These are phyloP conservation scores for Cryptococcus wingfieldii DNA, from an alignment of 1,284 basidiomycete species.

Conservation along the genomic window DNA sequence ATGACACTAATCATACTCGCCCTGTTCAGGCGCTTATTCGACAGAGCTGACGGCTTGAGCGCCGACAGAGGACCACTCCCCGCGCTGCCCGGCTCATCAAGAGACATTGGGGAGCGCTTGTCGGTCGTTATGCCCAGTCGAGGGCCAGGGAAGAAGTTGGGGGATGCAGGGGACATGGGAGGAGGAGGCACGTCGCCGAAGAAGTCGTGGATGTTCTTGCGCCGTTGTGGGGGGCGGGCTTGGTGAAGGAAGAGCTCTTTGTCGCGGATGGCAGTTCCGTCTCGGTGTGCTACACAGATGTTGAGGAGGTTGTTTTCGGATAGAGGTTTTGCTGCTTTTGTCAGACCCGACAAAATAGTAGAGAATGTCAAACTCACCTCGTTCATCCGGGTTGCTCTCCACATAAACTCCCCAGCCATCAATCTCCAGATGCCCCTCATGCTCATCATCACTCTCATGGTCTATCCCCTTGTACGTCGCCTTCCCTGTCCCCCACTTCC, in stretches of 20 bases:
- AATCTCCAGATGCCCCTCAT: conserved; percentile 59
- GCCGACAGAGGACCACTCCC: neutral
- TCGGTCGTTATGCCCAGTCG: conserved; percentile 21
- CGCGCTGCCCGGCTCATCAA: too few species aligned
- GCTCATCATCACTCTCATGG: conserved; percentile 51
- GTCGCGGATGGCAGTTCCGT: conserved; percentile 61
- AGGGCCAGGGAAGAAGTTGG: conserved; percentile 42
- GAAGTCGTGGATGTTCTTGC: conserved; percentile 56
- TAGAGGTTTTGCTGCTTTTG: conserved; percentile 55
- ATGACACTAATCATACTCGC: conserved; percentile 92
- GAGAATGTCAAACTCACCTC: conserved; percentile 52
- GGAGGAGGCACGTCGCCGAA: conserved; percentile 57
- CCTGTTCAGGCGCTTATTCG: conserved; percentile 71
- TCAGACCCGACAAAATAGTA: conserved; percentile 7
- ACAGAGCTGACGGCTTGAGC: conserved; percentile 4
- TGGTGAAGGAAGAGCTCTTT: conserved; percentile 66
- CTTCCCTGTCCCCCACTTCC: conserved; percentile 57
- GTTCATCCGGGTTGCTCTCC: conserved; percentile 58
- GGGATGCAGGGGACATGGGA: conserved; percentile 52
- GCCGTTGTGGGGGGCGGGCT: conserved; percentile 51
- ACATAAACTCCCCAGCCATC: conserved; percentile 85
- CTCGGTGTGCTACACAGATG: conserved; percentile 77
- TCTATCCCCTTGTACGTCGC: conserved; percentile 30
- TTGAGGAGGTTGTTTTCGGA: conserved; percentile 76
- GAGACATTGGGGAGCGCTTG: too few species aligned